Evolutionary conservation across 495 filamentous ascomycete species (phyloP), one percentile per base, ranked within the genome.

Genomic region (Talaromyces ruber): DNA sequence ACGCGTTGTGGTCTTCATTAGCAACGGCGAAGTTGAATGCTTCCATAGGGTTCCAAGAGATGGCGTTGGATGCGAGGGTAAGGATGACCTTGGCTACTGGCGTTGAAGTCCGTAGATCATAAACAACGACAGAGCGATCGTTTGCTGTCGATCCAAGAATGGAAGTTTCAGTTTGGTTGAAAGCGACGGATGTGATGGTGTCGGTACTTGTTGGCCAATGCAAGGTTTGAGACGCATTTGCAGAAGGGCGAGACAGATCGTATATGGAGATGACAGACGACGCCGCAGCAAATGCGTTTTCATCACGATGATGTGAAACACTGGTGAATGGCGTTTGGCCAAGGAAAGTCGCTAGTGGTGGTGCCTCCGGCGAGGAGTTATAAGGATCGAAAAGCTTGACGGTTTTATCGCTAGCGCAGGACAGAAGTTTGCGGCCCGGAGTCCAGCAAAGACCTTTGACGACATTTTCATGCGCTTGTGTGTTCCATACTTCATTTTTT

Each of bases 21-120:
- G 87, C 92, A 25, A 90, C 86, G 16, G 88, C 89, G 68, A 96
- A 90, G 70, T 96, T 96, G 80, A 95, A 92, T 6, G 92, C 86
- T 74, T 96, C 92, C 87, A 97, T 92, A 0, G 93, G 94, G 70
- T 98, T 98, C 91, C 93, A 99, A 30, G 86, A 79, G 37, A 98
- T 81, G 18, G 90, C 81, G 72, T 98, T 98, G 25, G 86, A 88
- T 26, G 92, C 86, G 52, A 97, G 82, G 51, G 84, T 88, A 43
- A 97, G 84, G 3, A 89, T 82, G 6, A 88, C 82, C 64, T 92
- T 92, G 43, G 87, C 81, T 16, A 97, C 80, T 12, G 94, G 90
- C 37, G 87, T 90, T 8, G 85, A 86, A 56, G 95, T 98, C 52
- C 94, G 88, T 30, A 98, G 79, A 73, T 98, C 94, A 71, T 90